phyloP scores from a whole-genome alignment of 805 yeast genomes.

The Diddensiella santjacobensis region DNA sequence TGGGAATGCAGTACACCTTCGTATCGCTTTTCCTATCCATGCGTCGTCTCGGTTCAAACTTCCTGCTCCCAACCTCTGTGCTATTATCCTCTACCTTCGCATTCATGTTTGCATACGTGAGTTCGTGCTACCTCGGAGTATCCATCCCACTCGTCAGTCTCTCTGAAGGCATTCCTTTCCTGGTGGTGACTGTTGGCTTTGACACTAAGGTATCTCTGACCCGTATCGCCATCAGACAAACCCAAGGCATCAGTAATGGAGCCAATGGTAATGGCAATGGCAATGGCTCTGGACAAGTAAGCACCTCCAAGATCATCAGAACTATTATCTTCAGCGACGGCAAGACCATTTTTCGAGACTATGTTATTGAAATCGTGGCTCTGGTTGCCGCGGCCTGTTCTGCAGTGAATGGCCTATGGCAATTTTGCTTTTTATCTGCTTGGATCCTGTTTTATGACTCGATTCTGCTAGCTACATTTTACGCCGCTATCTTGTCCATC shows the following conservation, averaged over 20 bases:
- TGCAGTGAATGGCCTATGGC: constrained; percentile 67
- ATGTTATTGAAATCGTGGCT: constrained; percentile 65
- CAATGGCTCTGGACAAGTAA: constrained; percentile 4
- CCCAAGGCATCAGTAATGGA: constrained; percentile 15
- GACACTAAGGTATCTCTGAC: constrained; percentile 78
- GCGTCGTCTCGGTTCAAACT: constrained; percentile 73
- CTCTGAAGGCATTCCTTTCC: constrained; percentile 89
- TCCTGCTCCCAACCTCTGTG: constrained; percentile 82
- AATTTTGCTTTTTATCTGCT: constrained; percentile 74
- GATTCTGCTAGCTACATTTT: constrained; percentile 72
- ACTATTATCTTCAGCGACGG: constrained; percentile 37
- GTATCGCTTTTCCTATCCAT: constrained; percentile 70
- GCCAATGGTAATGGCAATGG: constrained; percentile 28
- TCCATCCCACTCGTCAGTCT: constrained; percentile 69
- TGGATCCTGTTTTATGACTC: constrained; percentile 69
- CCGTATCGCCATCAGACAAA: constrained; percentile 29
- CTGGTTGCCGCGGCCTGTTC: constrained; percentile 54
- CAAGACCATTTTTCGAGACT: constrained; percentile 65
- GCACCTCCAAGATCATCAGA: constrained; percentile 40
- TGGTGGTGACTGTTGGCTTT: constrained; percentile 89
- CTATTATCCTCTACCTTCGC: constrained; percentile 77
- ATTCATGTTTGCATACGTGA: constrained; percentile 69
- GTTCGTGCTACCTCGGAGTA: constrained; percentile 52
- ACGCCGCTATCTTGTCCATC: constrained; percentile 75
- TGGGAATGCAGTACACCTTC: constrained; percentile 84